Conservation (phyloP, 805 yeast genomes). For the Kazachstania viticola region DNA sequence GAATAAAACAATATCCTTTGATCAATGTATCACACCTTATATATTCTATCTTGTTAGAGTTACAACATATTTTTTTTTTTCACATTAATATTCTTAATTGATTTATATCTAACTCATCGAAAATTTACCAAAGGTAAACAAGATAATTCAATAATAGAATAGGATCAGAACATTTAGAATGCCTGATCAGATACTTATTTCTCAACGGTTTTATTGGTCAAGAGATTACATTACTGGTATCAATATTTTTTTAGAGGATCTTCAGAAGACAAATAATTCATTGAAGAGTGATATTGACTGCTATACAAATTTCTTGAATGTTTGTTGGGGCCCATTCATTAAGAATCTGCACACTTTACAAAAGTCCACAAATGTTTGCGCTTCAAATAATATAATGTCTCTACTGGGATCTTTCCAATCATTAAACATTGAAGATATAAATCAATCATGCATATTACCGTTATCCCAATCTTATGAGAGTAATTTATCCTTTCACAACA, state of each 20-base stretch:
- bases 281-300: slow-evolving; percentile 8
- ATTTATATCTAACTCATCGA: too few species aligned
- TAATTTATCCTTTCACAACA: slow-evolving; percentile 4
- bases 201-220: slow-evolving; percentile 2
- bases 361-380: not conserved
- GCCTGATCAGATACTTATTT: too few species aligned
- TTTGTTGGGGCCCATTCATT: slow-evolving; percentile 10
- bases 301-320: slow-evolving; percentile 10
- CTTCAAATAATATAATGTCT: too few species aligned
- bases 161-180: too few species aligned
- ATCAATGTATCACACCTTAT: too few species aligned
- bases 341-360: not conserved
- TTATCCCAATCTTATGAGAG: slow-evolving; percentile 4
- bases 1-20: not conserved
- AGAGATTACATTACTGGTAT: slow-evolving; percentile 24
- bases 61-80: too few species aligned
- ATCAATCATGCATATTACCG: slow-evolving; percentile 4
- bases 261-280: slow-evolving; percentile 13
- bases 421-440: not conserved
- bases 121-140: too few species aligned
- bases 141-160: too few species aligned
- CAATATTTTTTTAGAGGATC: slow-evolving; percentile 8
- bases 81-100: too few species aligned
- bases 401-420: too few species aligned
- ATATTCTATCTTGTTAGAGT: too few species aligned